Evolutionary conservation across 352 stramenopile genomes (phyloP), one percentile per base, ranked within the genome.

Genomic region (Plasmopara viticola): DNA sequence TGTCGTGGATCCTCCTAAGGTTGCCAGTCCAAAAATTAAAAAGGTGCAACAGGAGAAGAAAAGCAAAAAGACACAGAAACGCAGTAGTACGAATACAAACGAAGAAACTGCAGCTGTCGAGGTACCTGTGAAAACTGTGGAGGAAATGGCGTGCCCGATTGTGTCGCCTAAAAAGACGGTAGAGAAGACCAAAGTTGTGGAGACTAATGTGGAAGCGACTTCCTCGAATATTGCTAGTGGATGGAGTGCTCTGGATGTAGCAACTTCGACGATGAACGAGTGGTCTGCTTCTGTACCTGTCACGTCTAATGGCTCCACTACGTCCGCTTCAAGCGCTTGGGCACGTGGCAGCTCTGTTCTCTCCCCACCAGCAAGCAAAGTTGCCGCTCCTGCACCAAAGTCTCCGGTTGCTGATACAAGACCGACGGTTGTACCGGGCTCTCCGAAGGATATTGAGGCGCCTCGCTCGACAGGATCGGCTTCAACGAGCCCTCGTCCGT

Each of bases 201-300:
- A 87, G 42, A 66, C 65, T 15, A 65, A 47, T 12, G 62, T 61
- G 30, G 56, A 72, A 15, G 66, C 43, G 13, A 58, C 59, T 44
- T 53, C 59, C 6, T 53, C 74, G 10, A 72, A 55, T 37, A 75
- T 87, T 60, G 57, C 63, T 45, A 64, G 70, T 33, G 74, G 62
- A 35, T 91, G 80, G 80, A 78, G 75, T 18, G 70, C 72, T 4
- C 54, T 91, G 9, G 80, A 91, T 61, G 80, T 89, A 7, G 66
- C 78, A 42, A 77, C 72, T 2, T 53, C 78, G 15, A 66, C 65
- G 15, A 87, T 91, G 18, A 64, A 67, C 20, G 74, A 87, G 41
- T 91, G 80, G 80, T 62, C 71, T n/a, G 54, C 72, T 6, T 62
- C 68, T 28, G 53, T 65, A 29, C 35, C 59, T 30, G 31, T 60